Base-by-base conservation (phyloP, 2,329 filamentous ascomycete species). In the Calonectria pseudoturangicola region DNA sequence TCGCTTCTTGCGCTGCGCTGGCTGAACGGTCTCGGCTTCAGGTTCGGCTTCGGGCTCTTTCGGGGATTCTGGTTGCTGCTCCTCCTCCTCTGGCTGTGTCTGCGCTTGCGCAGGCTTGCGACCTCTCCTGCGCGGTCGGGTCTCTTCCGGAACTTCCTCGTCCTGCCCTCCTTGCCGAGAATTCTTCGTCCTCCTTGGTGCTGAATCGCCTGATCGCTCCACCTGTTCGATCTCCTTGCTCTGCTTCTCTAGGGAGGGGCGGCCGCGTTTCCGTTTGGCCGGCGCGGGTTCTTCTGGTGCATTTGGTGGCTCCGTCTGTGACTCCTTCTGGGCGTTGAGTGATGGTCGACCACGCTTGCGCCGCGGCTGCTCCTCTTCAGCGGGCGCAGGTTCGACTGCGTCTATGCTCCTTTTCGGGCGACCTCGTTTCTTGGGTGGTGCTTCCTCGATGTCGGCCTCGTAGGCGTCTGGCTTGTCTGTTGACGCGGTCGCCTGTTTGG, bases 231-330 rank as follows among this genome's bases (percentile, higher is more conserved):
- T 68, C 60, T 68, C 64, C 48, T 68, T 48, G 16, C 33, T 70
- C 27, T 60, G 72, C 56, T 68, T 76, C 45, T 76, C 75, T 4
- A 81, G 65, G 16, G 84, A 83, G 28, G 81, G 78, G 7, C 80
- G 83, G 68, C 82, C 84, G 75, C 84, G 84, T 76, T 83, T 84
- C 48, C 81, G 79, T 74, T 84, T 84, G 21, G 81, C 77, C 66
- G 80, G 79, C 48, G 79, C 73, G 28, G 73, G 72, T 21, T 71
- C 66, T 62, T 75, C 73, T 45, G 72, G 69, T 69, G 69, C 73
- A 27, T 62, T 47, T 72, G 64, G 64, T 56, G 66, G 62, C 36
- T 71, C 67, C 50, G 41, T 47, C 10, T 48, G 64, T 56, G 66
- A 58, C 36, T 71, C 67, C 50, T 41, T 45, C 9, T 48, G 79